These are phyloP conservation scores for Phascolomyces articulosus DNA, from an alignment of 371 early-diverging fungal species.

Conservation along the genomic window DNA sequence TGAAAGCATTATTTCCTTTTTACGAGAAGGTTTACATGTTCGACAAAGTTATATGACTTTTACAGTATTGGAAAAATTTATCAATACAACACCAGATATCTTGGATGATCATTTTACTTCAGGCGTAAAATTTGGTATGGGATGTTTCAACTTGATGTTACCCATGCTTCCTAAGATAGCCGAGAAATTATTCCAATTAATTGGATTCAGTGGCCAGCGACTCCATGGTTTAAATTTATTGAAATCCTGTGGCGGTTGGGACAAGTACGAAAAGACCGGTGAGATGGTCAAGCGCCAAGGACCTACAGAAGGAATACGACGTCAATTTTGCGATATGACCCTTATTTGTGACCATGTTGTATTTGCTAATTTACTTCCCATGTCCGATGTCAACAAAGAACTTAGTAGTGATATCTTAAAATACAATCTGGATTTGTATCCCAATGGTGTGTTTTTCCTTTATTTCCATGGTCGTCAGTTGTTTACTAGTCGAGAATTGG, in stretches of 20 bases:
- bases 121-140: constrained; percentile 69
- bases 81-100: constrained; percentile 38
- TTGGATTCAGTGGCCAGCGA: constrained; percentile 72
- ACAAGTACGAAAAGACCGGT: constrained; percentile 15
- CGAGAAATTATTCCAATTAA: constrained; percentile 66
- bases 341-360: constrained; percentile 68
- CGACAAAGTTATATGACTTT: constrained; percentile 60
- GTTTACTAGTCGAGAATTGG: constrained; percentile 45
- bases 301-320: constrained; percentile 55
- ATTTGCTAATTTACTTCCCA: constrained; percentile 55
- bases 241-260: constrained; percentile 58
- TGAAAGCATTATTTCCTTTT: constrained; percentile 65
- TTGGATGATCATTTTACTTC: constrained; percentile 70
- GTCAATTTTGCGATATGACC: constrained; percentile 52
- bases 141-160: constrained; percentile 68
- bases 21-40: constrained; percentile 70
- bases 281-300: constrained; percentile 14
- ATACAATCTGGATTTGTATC: constrained; percentile 41
- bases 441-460: constrained; percentile 61
- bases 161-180: constrained; percentile 65
- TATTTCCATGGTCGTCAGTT: constrained; percentile 57
- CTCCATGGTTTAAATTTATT: constrained; percentile 59
- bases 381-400: constrained; percentile 43
- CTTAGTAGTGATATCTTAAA: constrained; percentile 40
- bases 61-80: constrained; percentile 53